Percentiles rank a stretch among this genome's conserved stretches.
These are phyloP conservation scores for Canavalia gladiata DNA, from an alignment of 306 rosid genomes.

Conservation along the genomic window DNA sequence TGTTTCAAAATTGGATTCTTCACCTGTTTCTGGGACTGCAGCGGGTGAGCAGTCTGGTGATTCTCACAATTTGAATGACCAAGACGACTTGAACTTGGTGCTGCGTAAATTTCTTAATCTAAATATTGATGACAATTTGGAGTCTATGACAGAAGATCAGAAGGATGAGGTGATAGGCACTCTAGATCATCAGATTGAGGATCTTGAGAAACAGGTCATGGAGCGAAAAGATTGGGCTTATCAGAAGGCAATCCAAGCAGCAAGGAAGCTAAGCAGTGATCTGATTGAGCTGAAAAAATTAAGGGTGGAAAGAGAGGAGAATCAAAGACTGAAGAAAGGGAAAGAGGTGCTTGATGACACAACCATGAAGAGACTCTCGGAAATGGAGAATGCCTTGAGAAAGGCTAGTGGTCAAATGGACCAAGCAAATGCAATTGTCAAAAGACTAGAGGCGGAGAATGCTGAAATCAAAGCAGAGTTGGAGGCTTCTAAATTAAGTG, in stretches of 20 bases:
- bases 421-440: conserved; percentile 78
- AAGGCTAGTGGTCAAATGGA: conserved; percentile 83
- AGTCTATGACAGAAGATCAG: conserved; percentile 66
- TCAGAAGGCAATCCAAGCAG: conserved; percentile 89
- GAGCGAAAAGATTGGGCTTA: conserved; percentile 90
- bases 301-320: conserved; percentile 83
- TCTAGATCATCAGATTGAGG: conserved; percentile 70
- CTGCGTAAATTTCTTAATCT: conserved; percentile 71
- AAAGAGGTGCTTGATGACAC: conserved; percentile 74
- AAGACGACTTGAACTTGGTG: conserved; percentile 67
- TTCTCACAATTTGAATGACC: conserved; percentile 54
- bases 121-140: conserved; percentile 70
- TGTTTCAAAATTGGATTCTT: conserved; percentile 28
- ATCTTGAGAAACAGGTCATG: conserved; percentile 75
- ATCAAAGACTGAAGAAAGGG: conserved; percentile 70
- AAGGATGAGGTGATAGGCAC: conserved; percentile 71
- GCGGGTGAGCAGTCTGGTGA: conserved; percentile 54
- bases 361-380: conserved; percentile 78
- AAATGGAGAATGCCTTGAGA: conserved; percentile 79
- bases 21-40: conserved; percentile 50
- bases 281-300: conserved; percentile 75
- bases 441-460: conserved; percentile 75
- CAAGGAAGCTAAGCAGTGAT: conserved; percentile 73
- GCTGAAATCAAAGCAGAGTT: conserved; percentile 90
- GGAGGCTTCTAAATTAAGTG: conserved; percentile 87